These are phyloP conservation scores for Curvularia eragrostidis DNA, from an alignment of 2,329 filamentous ascomycete genomes.

Conservation along the genomic window DNA sequence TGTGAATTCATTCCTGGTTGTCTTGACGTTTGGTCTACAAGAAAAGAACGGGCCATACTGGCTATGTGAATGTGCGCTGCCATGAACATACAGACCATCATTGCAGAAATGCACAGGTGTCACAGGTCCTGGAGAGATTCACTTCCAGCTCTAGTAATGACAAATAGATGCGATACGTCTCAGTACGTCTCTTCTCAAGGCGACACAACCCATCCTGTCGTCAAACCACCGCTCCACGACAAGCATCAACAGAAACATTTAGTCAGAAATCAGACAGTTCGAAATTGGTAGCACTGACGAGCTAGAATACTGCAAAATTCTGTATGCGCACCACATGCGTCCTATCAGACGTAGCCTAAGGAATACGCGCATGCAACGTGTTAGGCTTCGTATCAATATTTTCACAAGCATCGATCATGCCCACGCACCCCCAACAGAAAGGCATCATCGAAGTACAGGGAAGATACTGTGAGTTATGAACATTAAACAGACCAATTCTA, in stretches of 20 bases:
- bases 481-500: not conserved
- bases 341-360: not conserved
- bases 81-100: not conserved
- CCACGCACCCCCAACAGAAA: not conserved
- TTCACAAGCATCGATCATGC: not conserved
- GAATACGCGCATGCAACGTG: not conserved
- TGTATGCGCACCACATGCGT: not conserved
- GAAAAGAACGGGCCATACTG: not conserved
- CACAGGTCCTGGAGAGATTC: not conserved
- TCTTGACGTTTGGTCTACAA: not conserved
- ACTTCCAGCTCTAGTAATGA: not conserved
- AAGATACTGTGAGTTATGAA: not conserved
- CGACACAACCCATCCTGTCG: not conserved
- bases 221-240: not conserved
- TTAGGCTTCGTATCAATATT: not conserved
- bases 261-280: not conserved
- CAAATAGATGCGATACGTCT: not conserved
- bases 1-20: not conserved
- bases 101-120: not conserved
- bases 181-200: not conserved
- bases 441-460: not conserved
- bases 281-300: not conserved
- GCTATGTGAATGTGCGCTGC: not conserved
- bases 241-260: not conserved
- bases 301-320: not conserved